Evolutionary conservation across 2,329 filamentous ascomycete species (phyloP).

Genomic region (Arthroderma sp.): DNA sequence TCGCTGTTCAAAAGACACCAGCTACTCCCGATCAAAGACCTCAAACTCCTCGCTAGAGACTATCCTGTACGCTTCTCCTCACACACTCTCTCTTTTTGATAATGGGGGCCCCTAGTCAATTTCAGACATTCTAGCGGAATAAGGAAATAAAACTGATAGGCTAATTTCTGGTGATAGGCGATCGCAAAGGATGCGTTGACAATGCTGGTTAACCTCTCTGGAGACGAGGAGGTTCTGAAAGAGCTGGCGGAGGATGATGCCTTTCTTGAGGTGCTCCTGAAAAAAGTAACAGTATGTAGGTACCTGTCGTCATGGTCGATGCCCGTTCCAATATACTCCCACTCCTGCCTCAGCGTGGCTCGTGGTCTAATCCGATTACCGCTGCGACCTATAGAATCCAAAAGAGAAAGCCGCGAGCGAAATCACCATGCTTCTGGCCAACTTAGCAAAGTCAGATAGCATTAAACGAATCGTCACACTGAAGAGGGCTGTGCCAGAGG

Average conservation of each 20-base stretch:
- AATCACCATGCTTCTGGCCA: constrained; percentile 83
- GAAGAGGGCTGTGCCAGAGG: constrained; percentile 55
- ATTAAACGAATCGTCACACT: constrained; percentile 57
- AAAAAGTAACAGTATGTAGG: constrained; percentile 61
- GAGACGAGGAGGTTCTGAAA: constrained; percentile 65
- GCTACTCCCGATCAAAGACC: constrained; percentile 66
- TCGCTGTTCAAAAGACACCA: constrained; percentile 72
- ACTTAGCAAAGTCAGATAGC: constrained; percentile 68
- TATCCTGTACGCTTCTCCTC: constrained; percentile 48
- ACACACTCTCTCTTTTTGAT: background rate
- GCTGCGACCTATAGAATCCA: constrained; percentile 19
- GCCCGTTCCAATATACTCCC: background rate
- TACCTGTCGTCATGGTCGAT: constrained; percentile 18
- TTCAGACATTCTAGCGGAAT: too few relatives aligned
- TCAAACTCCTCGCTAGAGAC: constrained; percentile 78
- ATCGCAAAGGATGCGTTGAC: constrained; percentile 89
- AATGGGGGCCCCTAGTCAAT: too few relatives aligned
- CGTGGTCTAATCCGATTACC: background rate
- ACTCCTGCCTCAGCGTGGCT: too few relatives aligned
- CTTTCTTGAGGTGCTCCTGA: constrained; percentile 64
- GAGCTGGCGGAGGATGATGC: constrained; percentile 63
- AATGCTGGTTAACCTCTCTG: constrained; percentile 66
- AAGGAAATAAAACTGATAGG: constrained; percentile 3
- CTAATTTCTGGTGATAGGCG: constrained; percentile 40
- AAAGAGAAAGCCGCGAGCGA: constrained; percentile 75